Base-by-base conservation (phyloP, 441 rosid genomes). In the Sinapis alba region DNA sequence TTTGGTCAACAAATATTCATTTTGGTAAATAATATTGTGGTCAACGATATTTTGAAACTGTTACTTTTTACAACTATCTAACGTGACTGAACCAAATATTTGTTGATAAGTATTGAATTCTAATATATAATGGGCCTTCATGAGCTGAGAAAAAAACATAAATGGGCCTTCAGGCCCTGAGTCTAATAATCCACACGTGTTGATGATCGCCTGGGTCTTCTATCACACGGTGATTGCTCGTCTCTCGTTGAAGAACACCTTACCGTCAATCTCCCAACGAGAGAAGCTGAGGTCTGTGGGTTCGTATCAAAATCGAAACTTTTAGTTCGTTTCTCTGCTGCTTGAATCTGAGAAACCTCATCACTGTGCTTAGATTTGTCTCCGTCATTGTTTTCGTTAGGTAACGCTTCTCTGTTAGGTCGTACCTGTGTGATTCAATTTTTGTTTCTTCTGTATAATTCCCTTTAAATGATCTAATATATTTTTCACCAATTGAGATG, bases 111-210 rank as follows among this genome's bases (percentile, higher is more conserved):
- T 6, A 30, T 1, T 23, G n/a, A n/a, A n/a, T n/a, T n/a, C n/a
- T n/a, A 24, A n/a, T 45, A 45, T 45, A 45, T 45, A 45, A 45
- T 45, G 51, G 51, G 19, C 51, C 51, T 45, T 45, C 19, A 15
- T 45, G 51, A 45, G 19, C 18, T 15, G 51, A 45, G 51, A 45
- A n/a, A 43, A 43, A 45, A 6, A 45, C 41, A 9, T 4, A 13
- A 62, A 57, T 65, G 76, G 80, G 76, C 66, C 50, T 47, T 0
- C 1, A 71, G 62, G 69, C 77, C 77, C 69, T 78, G 68, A 60
- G 5, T 4, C 2, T 2, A 50, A 69, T 2, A 50, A 69, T 57
- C 23, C 58, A 50, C 41, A 77, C 73, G 73, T 65, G 80, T 36
- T 50, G 54, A 41, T 43, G 65, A 58, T 30, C 18, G 7, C 38